These are phyloP conservation scores for Ophiostoma tasmaniense DNA, from an alignment of 2,329 filamentous ascomycete species.

Conservation along the genomic window DNA sequence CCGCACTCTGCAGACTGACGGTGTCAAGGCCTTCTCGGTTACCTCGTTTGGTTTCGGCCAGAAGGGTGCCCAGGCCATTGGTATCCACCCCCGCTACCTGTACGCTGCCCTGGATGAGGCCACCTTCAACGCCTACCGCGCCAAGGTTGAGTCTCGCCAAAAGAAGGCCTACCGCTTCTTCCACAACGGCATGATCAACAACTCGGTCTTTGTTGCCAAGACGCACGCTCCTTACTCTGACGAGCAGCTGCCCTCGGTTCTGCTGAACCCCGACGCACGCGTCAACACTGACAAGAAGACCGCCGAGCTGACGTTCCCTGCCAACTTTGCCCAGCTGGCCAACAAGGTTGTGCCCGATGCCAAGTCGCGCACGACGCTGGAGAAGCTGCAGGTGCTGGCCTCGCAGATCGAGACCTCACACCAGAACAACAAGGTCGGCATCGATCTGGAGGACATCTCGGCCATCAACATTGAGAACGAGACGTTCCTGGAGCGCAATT, in stretches of 20 bases:
- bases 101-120: conserved; percentile 87
- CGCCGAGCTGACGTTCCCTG: conserved; percentile 63
- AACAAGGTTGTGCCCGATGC: conserved; percentile 40
- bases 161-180: conserved; percentile 99
- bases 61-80: conserved; percentile 95
- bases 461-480: conserved; percentile 90
- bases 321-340: conserved; percentile 54
- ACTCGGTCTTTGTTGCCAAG: conserved; percentile 96
- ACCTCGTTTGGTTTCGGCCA: conserved; percentile 99
- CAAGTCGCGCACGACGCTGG: conserved; percentile 45
- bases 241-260: conserved; percentile 74
- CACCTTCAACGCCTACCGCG: conserved; percentile 72
- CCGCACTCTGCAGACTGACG: conserved; percentile 91
- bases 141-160: conserved; percentile 84
- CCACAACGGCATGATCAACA: conserved; percentile 97
- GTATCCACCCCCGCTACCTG: conserved; percentile 92
- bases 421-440: conserved; percentile 70
- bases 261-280: conserved; percentile 88
- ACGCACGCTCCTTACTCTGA: conserved; percentile 82
- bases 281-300: conserved; percentile 82
- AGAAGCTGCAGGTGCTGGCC: conserved; percentile 70
- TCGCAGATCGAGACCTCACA: conserved; percentile 46
- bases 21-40: conserved; percentile 96
- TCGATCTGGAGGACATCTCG: conserved; percentile 84
- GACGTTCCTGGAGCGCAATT: conserved; percentile 91